Evolutionary conservation across 2,329 filamentous ascomycete species (phyloP), one percentile per base, ranked within the genome.

Genomic region (Fusarium nematophilum): DNA sequence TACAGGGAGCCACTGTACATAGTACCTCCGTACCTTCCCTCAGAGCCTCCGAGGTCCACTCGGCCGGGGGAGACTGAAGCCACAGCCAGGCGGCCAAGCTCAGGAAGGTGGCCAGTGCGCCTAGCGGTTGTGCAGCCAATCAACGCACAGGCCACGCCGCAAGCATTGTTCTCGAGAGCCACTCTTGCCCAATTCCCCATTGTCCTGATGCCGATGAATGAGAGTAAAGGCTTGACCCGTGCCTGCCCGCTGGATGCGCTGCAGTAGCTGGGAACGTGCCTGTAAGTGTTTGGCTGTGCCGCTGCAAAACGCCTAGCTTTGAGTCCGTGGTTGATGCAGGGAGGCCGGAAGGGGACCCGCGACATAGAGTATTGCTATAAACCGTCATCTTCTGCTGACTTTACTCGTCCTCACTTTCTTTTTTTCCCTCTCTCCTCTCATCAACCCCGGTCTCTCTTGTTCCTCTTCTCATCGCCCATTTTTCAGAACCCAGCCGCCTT

Each of bases 121-220:
- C 57, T 63, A 52, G 61, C 64, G 61, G 60, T 18, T 60, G 53
- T 37, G n/a, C 11, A 47, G 36, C 65, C 66, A 69, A 69, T 69
- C 40, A 62, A 21, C 54, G 58, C 48, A 58, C 43, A 50, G 48
- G 31, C 46, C 59, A 64, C 47, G 34, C 49, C 42, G 48, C 48
- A 59, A 38, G 49, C 21, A 66, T 68, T 68, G 60, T 66, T 67
- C 55, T 54, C 31, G 47, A 25, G 26, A 51, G 54, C 37, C 37
- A 40, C 34, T 33, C 34, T 27, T 25, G n/a, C n/a, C n/a, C 7
- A 23, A 10, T 45, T 51, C 31, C 30, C 31, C 36, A 52, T 55
- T 61, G 49, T 58, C 36, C 44, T 40, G 17, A 23, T n/a, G 34
- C 9, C 23, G 13, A 57, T 61, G 60, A 64, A 57, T 49, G 34